Base-by-base conservation (phyloP, 108 stramenopile species). In the Pseudonitzschia multiseries region DNA sequence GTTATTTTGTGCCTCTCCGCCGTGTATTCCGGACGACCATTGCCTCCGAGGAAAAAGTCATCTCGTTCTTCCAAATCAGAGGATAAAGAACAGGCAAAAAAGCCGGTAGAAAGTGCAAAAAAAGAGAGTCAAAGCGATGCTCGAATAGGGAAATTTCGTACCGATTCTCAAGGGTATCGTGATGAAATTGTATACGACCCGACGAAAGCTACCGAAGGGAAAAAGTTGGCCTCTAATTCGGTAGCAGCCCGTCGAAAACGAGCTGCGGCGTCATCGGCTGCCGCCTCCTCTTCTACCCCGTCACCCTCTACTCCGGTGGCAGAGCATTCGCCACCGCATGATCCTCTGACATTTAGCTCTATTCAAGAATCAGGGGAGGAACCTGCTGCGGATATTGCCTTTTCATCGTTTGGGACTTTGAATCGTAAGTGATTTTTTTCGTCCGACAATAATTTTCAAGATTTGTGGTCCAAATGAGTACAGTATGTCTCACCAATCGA, bases 1-100 rank as follows among this genome's bases (percentile, higher is more conserved):
- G 92, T 93, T n/a, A 93, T 95, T 70, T 73, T 89, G 68, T 90
- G 89, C 60, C 72, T 92, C 53, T 89, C 86, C 22, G 89, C 91
- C 17, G 74, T 93, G 13, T 92, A 91, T 70, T 91, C 89, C 15
- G 84, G 86, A 57, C 70, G 88, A 63, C 88, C 87, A 26, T 68
- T 93, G 51, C 93, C 93, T 6, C 82, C 86, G 21, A 79, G 93
- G 32, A 90, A 91, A 67, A 79, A 83, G 64, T 63, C 24, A 18
- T 51, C 50, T 22, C 29, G 42, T 20, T 64, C 65, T 60, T 59
- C 67, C 10, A 68, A 72, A 27, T 72, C 72, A 24, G 69, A 73
- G 26, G 67, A 48, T 4, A 48, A 65, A 42, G 79, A 68, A 26
- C 69, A 77, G 50, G 62, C 40, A 0, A 72, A 84, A 50, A 75